Percentiles rank a stretch among this genome's conserved stretches.
Evolutionary conservation across 1,139 yeast genomes (phyloP).

Genomic region (Sugiyamaella paludigena): DNA sequence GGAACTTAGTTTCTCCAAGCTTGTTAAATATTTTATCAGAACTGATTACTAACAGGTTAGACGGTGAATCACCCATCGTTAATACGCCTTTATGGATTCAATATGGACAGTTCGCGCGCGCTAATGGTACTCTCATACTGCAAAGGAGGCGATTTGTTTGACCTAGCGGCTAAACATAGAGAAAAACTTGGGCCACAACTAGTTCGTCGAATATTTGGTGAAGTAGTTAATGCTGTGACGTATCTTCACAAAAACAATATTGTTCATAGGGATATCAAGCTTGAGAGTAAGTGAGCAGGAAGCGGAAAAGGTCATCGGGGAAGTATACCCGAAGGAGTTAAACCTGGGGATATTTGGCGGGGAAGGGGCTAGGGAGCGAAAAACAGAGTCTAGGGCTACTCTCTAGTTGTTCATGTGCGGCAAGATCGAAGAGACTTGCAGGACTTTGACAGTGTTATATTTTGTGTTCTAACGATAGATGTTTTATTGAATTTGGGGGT

Average conservation of each 20-base stretch:
- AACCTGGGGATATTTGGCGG: too few relatives aligned
- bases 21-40: too few relatives aligned
- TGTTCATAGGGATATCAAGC: slow-evolving; percentile 84
- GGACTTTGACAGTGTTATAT: not conserved
- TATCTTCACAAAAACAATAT: slow-evolving; percentile 66
- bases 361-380: too few relatives aligned
- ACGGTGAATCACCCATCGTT: slow-evolving; percentile 44
- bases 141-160: slow-evolving; percentile 79
- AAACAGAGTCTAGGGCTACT: too few relatives aligned
- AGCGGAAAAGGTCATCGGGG: too few relatives aligned
- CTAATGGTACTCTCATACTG: slow-evolving; percentile 71
- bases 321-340: too few relatives aligned
- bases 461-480: slow-evolving; percentile 30
- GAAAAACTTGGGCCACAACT: slow-evolving; percentile 44
- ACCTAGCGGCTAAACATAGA: slow-evolving; percentile 51
- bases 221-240: slow-evolving; percentile 64
- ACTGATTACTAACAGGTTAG: slow-evolving; percentile 28
- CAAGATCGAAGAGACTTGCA: not conserved
- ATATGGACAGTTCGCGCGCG: slow-evolving; percentile 35
- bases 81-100: slow-evolving; percentile 42
- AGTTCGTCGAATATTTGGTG: slow-evolving; percentile 63
- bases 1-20: not conserved
- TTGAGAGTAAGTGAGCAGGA: slow-evolving; percentile 50
- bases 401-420: too few relatives aligned
- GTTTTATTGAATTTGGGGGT: slow-evolving; percentile 51